Percentiles rank a stretch among this genome's conserved stretches.
Evolutionary conservation across 225 moss, liverwort and hornwort species (phyloP).

Genomic region (Bryum argenteum): DNA sequence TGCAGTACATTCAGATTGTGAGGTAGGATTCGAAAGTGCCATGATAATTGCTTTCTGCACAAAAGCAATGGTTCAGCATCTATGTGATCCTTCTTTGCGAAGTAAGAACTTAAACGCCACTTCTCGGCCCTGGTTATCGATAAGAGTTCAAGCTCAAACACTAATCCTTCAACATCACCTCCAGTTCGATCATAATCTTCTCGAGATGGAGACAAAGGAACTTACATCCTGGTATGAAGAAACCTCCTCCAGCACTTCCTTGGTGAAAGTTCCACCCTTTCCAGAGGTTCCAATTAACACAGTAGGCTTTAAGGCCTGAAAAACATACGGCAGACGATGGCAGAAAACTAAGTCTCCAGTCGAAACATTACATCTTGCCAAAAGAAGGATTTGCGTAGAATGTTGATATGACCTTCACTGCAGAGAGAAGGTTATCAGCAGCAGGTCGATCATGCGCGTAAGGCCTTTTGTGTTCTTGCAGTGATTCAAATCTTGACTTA

Average conservation of each 20-base stretch:
- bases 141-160: constrained; percentile 18
- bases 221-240: constrained; percentile 67
- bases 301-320: constrained; percentile 74
- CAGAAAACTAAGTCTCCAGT: constrained; percentile 4
- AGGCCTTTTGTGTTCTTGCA: constrained; percentile 76
- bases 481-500: constrained; percentile 69
- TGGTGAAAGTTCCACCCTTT: constrained; percentile 74
- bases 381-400: neutral
- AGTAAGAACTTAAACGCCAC: neutral
- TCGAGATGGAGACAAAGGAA: constrained; percentile 7
- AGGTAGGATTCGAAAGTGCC: constrained; percentile 89
- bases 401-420: constrained; percentile 64
- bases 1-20: constrained; percentile 92
- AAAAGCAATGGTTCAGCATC: constrained; percentile 19
- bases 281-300: constrained; percentile 85
- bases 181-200: neutral
- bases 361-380: constrained; percentile 2
- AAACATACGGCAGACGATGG: neutral
- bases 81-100: neutral
- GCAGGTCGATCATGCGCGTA: constrained; percentile 67
- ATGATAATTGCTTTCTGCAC: constrained; percentile 86
- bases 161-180: neutral
- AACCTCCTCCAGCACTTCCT: constrained; percentile 80
- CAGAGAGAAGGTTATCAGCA: constrained; percentile 56
- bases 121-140: constrained; percentile 1